Evolutionary conservation across 2,329 filamentous ascomycete species (phyloP).

Genomic region (Stemphylium vesicarium): DNA sequence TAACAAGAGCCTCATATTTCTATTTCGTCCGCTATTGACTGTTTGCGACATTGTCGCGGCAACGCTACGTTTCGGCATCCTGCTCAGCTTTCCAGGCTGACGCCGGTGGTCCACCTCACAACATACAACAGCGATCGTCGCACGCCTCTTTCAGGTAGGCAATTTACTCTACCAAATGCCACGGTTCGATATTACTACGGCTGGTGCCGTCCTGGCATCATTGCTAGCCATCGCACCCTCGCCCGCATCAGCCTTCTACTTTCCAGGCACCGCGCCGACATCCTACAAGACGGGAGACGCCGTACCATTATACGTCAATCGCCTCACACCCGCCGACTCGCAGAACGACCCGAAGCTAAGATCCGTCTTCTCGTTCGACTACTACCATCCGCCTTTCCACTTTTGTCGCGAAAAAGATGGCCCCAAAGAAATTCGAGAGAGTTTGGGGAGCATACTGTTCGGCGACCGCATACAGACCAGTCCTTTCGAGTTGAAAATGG

Average conservation of each 20-base stretch:
- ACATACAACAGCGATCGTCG: constrained; percentile 5
- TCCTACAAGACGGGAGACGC: constrained; percentile 81
- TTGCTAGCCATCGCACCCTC: constrained; percentile 45
- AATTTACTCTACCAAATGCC: constrained; percentile 34
- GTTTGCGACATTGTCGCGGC: constrained; percentile 9
- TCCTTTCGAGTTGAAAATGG: constrained; percentile 88
- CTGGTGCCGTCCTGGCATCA: constrained; percentile 45
- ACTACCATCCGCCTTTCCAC: constrained; percentile 86
- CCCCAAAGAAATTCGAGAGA: constrained; percentile 81
- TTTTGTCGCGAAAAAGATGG: constrained; percentile 84
- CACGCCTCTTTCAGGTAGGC: constrained; percentile 4
- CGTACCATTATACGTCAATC: constrained; percentile 91
- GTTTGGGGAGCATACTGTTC: constrained; percentile 93
- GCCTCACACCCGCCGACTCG: constrained; percentile 83
- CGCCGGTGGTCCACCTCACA: constrained; percentile 11
- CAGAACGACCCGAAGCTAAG: constrained; percentile 79
- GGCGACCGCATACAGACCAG: constrained; percentile 98
- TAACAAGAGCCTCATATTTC: background rate
- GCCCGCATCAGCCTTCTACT: constrained; percentile 77
- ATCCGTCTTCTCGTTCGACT: constrained; percentile 95
- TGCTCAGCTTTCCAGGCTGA: constrained; percentile 21
- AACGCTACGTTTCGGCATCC: constrained; percentile 20
- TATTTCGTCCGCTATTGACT: background rate
- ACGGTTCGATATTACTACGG: constrained; percentile 31
- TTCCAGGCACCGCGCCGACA: constrained; percentile 92